Evolutionary conservation across 441 rosid genomes (phyloP).

Genomic region (Breynia disticha): DNA sequence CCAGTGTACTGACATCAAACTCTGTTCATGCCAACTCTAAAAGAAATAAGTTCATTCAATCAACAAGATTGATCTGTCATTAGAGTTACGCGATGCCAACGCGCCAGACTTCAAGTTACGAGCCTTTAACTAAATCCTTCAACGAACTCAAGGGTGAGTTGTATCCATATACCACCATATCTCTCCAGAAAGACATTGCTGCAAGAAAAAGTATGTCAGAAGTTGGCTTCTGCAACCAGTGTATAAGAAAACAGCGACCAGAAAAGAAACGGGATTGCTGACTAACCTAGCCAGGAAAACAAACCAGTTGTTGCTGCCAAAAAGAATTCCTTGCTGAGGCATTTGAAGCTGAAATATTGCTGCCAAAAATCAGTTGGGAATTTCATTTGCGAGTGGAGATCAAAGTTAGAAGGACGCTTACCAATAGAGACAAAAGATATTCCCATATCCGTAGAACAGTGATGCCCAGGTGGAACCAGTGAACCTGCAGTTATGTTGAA

Average conservation of each 20-base stretch:
- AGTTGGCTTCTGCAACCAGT: too few species aligned
- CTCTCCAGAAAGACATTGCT: conserved; percentile 75
- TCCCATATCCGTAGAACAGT: conserved; percentile 80
- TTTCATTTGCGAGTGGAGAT: neutral
- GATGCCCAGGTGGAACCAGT: conserved; percentile 82
- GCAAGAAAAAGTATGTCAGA: conserved; percentile 6
- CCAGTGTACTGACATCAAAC: too few species aligned
- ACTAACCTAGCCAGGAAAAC: conserved; percentile 67
- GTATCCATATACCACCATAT: conserved; percentile 49
- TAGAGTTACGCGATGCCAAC: too few species aligned
- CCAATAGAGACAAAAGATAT: conserved; percentile 75
- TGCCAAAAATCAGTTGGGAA: neutral
- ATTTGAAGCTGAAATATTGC: conserved; percentile 38
- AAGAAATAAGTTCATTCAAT: too few species aligned
- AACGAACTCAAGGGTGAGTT: conserved; percentile 53
- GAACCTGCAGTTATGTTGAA: conserved; percentile 44
- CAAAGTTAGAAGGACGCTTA: conserved; percentile 21
- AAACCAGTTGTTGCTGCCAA: conserved; percentile 59
- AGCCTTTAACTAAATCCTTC: conserved; percentile 51
- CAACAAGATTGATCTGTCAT: too few species aligned
- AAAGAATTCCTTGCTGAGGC: conserved; percentile 54
- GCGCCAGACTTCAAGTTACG: conserved; percentile 14
- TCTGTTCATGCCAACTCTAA: too few species aligned
- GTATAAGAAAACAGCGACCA: neutral
- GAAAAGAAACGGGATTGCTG: neutral